These are phyloP conservation scores for Moniliella sp. DNA, from an alignment of 1,284 basidiomycete genomes.

Conservation along the genomic window DNA sequence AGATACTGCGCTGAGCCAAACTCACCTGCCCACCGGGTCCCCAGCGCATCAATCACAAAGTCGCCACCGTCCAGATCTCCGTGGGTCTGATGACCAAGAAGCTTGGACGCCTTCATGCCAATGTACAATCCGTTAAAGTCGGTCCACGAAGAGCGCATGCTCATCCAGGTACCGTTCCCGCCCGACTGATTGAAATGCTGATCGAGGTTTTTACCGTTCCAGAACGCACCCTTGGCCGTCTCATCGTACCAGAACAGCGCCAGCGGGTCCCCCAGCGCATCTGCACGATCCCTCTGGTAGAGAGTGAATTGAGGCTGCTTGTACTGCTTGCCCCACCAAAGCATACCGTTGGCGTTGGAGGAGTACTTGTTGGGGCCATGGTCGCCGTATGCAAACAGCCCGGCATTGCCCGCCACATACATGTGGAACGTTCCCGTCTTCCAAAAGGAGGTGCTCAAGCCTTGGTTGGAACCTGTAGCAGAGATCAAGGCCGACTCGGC, in stretches of 20 bases:
- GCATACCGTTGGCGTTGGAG: constrained; percentile 31
- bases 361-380: constrained; percentile 85
- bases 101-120: constrained; percentile 63
- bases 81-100: constrained; percentile 57
- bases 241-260: constrained; percentile 96
- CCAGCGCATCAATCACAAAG: constrained; percentile 83
- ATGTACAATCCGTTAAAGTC: constrained; percentile 61
- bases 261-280: constrained; percentile 65
- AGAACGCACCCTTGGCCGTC: constrained; percentile 60
- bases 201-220: constrained; percentile 65
- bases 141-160: constrained; percentile 78
- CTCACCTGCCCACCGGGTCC: constrained; percentile 85
- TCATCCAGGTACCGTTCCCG: constrained; percentile 56
- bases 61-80: constrained; percentile 79
- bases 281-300: constrained; percentile 69
- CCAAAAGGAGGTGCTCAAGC: constrained; percentile 45
- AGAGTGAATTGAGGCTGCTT: constrained; percentile 50
- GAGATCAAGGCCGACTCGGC: constrained; percentile 60
- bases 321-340: constrained; percentile 16
- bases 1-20: constrained; percentile 70
- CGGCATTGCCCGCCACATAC: constrained; percentile 61
- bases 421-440: constrained; percentile 73
- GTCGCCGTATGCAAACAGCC: constrained; percentile 76
- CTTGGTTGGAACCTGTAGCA: constrained; percentile 64
- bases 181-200: constrained; percentile 48